Percentiles rank a stretch among this genome's conserved stretches.
Evolutionary conservation across 768 basidiomycete genomes (phyloP).

Genomic region (Kwoniella bestiolae): DNA sequence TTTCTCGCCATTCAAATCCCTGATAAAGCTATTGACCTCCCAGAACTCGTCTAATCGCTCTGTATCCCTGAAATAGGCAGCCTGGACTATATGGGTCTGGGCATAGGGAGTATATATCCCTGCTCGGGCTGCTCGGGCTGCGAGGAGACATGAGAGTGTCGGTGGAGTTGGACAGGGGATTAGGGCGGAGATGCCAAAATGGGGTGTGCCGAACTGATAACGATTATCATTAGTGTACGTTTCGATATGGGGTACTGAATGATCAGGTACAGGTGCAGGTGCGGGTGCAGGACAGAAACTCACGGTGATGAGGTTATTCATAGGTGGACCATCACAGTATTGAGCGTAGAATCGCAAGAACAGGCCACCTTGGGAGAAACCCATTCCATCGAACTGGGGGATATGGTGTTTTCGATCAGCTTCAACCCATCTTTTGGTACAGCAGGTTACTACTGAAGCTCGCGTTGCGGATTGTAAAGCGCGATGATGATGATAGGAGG

Average conservation of each 20-base stretch:
- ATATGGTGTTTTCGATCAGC: too few relatives aligned
- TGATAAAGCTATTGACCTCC: slow-evolving; percentile 50
- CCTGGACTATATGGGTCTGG: slow-evolving; percentile 54
- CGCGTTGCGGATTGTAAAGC: too few relatives aligned
- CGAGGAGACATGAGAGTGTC: slow-evolving; percentile 52
- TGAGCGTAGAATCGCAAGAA: slow-evolving; percentile 58
- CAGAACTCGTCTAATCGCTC: slow-evolving; percentile 56
- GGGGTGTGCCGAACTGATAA: slow-evolving; percentile 55
- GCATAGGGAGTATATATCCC: slow-evolving; percentile 55
- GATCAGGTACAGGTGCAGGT: neutral
- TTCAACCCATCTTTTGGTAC: too few relatives aligned
- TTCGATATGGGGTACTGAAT: neutral
- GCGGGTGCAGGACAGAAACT: slow-evolving; percentile 22
- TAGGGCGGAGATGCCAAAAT: slow-evolving; percentile 57
- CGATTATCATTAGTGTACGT: neutral
- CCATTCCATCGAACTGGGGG: slow-evolving; percentile 58
- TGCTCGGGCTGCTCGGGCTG: slow-evolving; percentile 49
- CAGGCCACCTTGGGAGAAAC: slow-evolving; percentile 60
- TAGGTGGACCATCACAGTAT: slow-evolving; percentile 50
- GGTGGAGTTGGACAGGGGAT: slow-evolving; percentile 59
- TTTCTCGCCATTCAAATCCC: slow-evolving; percentile 57
- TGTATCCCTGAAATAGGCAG: slow-evolving; percentile 60
- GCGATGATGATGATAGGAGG: too few relatives aligned
- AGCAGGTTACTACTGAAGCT: too few relatives aligned
- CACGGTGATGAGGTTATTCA: slow-evolving; percentile 59